Percentiles rank a stretch among this genome's conserved stretches.
Evolutionary conservation across 1,139 yeast species (phyloP).

Genomic region (Saccharomycopsis crataegensis): DNA sequence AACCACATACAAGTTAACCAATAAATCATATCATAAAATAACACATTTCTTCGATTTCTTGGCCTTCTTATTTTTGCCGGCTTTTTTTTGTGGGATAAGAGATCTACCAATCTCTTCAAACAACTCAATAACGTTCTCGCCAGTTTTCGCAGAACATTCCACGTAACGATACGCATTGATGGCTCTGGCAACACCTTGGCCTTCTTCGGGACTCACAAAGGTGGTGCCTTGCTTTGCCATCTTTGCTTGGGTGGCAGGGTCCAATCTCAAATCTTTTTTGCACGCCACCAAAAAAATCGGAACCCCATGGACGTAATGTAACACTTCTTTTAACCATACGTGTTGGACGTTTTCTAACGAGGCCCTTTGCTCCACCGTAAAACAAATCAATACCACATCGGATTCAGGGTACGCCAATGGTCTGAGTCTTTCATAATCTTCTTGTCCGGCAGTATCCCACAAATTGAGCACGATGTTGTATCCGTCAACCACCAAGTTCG

Average conservation of each 20-base stretch:
- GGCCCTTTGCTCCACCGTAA: constrained; percentile 86
- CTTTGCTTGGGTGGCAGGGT: constrained; percentile 66
- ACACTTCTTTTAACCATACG: constrained; percentile 91
- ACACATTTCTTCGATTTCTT: background rate
- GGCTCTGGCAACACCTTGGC: constrained; percentile 76
- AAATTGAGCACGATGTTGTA: constrained; percentile 92
- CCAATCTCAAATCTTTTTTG: constrained; percentile 83
- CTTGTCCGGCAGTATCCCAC: constrained; percentile 99
- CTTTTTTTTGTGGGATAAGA: background rate
- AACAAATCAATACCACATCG: constrained; percentile 85
- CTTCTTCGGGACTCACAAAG: constrained; percentile 75
- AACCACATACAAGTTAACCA: background rate
- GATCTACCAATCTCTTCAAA: constrained; percentile 40
- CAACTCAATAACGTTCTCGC: constrained; percentile 86
- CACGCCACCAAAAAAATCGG: constrained; percentile 93
- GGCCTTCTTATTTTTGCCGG: background rate
- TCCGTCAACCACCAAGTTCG: constrained; percentile 79
- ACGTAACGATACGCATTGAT: constrained; percentile 82
- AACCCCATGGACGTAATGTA: constrained; percentile 91
- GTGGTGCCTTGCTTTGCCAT: constrained; percentile 47
- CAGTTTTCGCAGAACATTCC: constrained; percentile 92
- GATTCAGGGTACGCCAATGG: constrained; percentile 93
- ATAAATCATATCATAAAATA: background rate
- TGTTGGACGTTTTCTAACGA: constrained; percentile 90
- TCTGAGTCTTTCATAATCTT: constrained; percentile 92